These are phyloP conservation scores for Cryptococcus sp. DNA, from an alignment of 1,284 basidiomycete genomes.

Conservation along the genomic window DNA sequence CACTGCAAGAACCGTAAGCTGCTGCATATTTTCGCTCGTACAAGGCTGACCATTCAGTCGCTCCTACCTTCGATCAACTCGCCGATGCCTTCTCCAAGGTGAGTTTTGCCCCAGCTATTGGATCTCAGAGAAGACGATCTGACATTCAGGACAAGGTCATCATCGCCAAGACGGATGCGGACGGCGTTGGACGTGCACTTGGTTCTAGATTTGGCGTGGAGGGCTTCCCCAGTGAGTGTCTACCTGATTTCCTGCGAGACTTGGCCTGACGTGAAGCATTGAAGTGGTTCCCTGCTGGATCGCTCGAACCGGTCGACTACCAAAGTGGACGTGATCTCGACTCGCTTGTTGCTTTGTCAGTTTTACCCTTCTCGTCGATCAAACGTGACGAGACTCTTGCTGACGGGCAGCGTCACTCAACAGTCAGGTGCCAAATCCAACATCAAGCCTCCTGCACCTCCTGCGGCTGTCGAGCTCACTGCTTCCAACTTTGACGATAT, in stretches of 20 bases:
- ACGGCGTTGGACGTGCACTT: conserved; percentile 64
- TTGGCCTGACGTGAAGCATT: conserved; percentile 54
- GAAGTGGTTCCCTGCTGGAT: conserved; percentile 77
- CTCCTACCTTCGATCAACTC: conserved; percentile 80
- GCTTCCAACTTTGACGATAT: conserved; percentile 67
- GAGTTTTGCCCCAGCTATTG: conserved; percentile 3
- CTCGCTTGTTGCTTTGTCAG: conserved; percentile 67
- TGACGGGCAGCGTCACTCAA: conserved; percentile 56
- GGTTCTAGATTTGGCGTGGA: conserved; percentile 61
- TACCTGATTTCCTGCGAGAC: conserved; percentile 3
- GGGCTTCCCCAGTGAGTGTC: conserved; percentile 74
- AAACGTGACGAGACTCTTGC: neutral
- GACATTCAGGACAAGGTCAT: conserved; percentile 61
- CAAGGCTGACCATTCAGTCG: conserved; percentile 58
- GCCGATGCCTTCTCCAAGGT: conserved; percentile 67
- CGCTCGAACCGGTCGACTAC: conserved; percentile 63
- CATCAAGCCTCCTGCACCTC: conserved; percentile 76
- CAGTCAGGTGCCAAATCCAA: conserved; percentile 76
- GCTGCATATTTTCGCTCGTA: no score
- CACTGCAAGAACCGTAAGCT: conserved; percentile 49
- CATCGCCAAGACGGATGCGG: conserved; percentile 90
- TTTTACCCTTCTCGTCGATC: conserved; percentile 7
- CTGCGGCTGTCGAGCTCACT: conserved; percentile 65
- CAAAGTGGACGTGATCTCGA: conserved; percentile 76
- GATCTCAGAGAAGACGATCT: conserved; percentile 33